Evolutionary conservation across 2,329 filamentous ascomycete genomes (phyloP).

Genomic region (Alternaria burnsii): DNA sequence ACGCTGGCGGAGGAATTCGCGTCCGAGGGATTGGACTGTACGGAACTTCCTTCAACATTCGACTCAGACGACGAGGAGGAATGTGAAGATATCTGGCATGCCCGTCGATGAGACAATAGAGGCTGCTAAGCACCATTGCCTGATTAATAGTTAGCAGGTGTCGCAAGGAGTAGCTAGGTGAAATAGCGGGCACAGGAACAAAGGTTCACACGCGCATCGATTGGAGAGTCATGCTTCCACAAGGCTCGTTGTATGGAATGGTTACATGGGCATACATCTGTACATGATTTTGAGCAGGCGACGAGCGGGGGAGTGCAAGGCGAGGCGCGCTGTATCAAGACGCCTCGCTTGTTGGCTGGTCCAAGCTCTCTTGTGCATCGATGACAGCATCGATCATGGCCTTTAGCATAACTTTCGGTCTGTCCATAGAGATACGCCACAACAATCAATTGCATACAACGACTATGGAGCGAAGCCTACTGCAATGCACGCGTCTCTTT

Average conservation of each 20-base stretch:
- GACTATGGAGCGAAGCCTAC: conserved; percentile 28
- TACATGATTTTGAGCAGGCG: neutral
- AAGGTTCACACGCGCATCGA: neutral
- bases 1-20: conserved; percentile 15
- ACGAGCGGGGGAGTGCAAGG: neutral
- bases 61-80: conserved; percentile 36
- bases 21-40: conserved; percentile 17
- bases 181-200: neutral
- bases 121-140: neutral
- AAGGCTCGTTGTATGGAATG: neutral
- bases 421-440: conserved; percentile 1
- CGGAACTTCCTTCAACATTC: conserved; percentile 33
- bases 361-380: conserved; percentile 11
- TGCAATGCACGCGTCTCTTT: conserved; percentile 20
- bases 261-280: neutral
- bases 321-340: neutral
- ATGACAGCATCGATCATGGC: conserved; percentile 16
- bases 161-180: neutral
- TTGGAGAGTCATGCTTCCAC: neutral
- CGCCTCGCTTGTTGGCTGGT: conserved; percentile 2
- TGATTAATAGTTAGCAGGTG: neutral
- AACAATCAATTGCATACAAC: conserved; percentile 7
- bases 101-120: neutral
- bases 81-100: neutral
- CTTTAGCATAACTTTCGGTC: conserved; percentile 1